These are phyloP conservation scores for Cymbopogon citratus DNA, from an alignment of 176 grass and related monocot species.

Conservation along the genomic window DNA sequence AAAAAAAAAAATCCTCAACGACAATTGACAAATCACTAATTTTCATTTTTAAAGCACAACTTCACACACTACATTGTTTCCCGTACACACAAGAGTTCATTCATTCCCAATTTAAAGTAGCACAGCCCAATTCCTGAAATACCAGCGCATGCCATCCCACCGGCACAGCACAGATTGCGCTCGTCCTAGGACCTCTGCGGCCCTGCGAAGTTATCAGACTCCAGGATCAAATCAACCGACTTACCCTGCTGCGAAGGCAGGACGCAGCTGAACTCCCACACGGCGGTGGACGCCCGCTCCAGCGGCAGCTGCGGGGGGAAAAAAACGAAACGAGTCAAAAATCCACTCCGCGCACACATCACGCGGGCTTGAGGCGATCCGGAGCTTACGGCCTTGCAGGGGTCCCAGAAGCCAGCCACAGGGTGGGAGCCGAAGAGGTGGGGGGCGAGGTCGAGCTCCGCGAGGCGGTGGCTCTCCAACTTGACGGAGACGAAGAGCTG, in stretches of 20 bases:
- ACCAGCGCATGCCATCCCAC: background rate
- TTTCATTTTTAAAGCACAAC: background rate
- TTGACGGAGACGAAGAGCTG: conserved; percentile 76
- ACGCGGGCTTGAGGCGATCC: conserved; percentile 1
- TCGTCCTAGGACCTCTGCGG: background rate
- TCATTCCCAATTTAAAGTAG: background rate
- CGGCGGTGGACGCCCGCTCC: conserved; percentile 52
- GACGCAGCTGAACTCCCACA: conserved; percentile 90
- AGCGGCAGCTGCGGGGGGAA: conserved; percentile 49
- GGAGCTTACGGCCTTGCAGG: conserved; percentile 61
- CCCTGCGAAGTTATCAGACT: background rate
- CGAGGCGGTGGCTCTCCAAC: conserved; percentile 62
- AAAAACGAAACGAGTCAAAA: background rate
- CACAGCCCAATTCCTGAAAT: background rate
- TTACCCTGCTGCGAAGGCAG: conserved; percentile 64
- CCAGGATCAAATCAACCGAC: conserved; percentile 1
- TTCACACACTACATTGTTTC: background rate
- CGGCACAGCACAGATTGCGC: background rate
- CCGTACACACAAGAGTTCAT: background rate
- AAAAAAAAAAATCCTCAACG: background rate
- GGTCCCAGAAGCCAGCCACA: conserved; percentile 72
- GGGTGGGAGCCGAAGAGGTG: conserved; percentile 75
- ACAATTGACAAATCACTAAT: background rate
- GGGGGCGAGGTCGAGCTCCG: conserved; percentile 50
- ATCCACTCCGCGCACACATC: background rate